Percentiles rank a stretch among this genome's conserved stretches.
These are phyloP conservation scores for Hypoxylon sp. DNA, from an alignment of 2,329 filamentous ascomycete genomes.

Conservation along the genomic window DNA sequence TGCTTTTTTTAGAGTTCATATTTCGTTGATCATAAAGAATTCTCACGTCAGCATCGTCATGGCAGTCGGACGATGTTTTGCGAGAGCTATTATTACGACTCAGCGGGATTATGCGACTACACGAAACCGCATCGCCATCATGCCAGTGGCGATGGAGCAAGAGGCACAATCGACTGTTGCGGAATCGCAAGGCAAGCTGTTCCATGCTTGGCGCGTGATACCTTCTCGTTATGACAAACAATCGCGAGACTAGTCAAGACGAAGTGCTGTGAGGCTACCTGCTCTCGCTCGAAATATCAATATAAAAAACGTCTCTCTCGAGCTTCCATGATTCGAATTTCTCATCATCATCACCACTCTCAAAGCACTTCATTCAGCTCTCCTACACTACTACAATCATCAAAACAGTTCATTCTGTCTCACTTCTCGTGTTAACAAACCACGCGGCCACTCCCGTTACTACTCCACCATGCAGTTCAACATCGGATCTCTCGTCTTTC, in stretches of 20 bases:
- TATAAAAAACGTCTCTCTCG: constrained; percentile 22
- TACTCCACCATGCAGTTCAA: constrained; percentile 30
- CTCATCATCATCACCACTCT: constrained; percentile 14
- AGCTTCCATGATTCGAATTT: constrained; percentile 10
- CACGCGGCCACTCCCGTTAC: constrained; percentile 9
- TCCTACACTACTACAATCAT: constrained; percentile 17
- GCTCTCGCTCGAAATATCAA: constrained; percentile 11
- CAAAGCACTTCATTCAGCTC: constrained; percentile 3
- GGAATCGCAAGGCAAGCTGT: constrained; percentile 7
- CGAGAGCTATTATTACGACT: constrained; percentile 26
- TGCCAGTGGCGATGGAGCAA: constrained; percentile 8
- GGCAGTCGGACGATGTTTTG: constrained; percentile 7
- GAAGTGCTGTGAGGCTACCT: not conserved
- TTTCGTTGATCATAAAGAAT: not conserved
- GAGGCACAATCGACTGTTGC: constrained; percentile 11
- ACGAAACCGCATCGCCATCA: not conserved
- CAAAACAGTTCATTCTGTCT: constrained; percentile 22
- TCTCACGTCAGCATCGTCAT: constrained; percentile 18
- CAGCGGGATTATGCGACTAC: not conserved
- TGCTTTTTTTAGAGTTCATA: not conserved
- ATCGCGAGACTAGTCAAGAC: constrained; percentile 7
- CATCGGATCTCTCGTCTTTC: constrained; percentile 30
- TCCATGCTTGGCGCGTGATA: constrained; percentile 17
- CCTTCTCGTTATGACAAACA: constrained; percentile 14
- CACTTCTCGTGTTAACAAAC: constrained; percentile 15